These are phyloP conservation scores for Phanerochaete carnosa DNA, from an alignment of 768 basidiomycete species.

Conservation along the genomic window DNA sequence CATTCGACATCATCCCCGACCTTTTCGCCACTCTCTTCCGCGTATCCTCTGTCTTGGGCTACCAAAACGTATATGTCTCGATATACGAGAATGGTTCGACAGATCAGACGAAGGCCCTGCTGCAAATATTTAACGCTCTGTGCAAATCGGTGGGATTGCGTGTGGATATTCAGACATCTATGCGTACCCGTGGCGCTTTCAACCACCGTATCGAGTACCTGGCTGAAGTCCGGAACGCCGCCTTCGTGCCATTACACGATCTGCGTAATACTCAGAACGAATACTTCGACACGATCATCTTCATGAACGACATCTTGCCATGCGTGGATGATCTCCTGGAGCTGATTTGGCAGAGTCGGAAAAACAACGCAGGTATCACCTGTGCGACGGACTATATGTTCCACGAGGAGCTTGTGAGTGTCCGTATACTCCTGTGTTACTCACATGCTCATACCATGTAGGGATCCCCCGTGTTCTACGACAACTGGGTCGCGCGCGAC, in stretches of 20 bases:
- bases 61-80: constrained; percentile 96
- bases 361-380: constrained; percentile 96
- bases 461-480: constrained; percentile 93
- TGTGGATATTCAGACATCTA: constrained; percentile 85
- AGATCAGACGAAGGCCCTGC: constrained; percentile 96
- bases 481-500: constrained; percentile 98
- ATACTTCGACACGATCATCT: constrained; percentile 93
- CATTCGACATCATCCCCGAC: constrained; percentile 97
- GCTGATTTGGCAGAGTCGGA: constrained; percentile 91
- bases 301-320: constrained; percentile 99
- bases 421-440: not conserved
- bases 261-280: constrained; percentile 89
- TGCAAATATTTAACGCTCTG: constrained; percentile 92
- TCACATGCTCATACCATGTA: constrained; percentile 16
- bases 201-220: constrained; percentile 99
- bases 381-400: constrained; percentile 99
- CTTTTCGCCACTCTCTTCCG: constrained; percentile 96
- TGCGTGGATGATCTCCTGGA: constrained; percentile 98
- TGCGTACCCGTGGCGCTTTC: constrained; percentile 91
- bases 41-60: constrained; percentile 86
- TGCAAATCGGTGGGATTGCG: constrained; percentile 88
- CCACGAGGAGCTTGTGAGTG: constrained; percentile 84
- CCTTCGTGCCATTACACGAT: constrained; percentile 93
- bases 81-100: constrained; percentile 99
- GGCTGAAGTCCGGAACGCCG: constrained; percentile 99